These are phyloP conservation scores for Helminthosporium solani DNA, from an alignment of 2,329 filamentous ascomycete species.

Conservation along the genomic window DNA sequence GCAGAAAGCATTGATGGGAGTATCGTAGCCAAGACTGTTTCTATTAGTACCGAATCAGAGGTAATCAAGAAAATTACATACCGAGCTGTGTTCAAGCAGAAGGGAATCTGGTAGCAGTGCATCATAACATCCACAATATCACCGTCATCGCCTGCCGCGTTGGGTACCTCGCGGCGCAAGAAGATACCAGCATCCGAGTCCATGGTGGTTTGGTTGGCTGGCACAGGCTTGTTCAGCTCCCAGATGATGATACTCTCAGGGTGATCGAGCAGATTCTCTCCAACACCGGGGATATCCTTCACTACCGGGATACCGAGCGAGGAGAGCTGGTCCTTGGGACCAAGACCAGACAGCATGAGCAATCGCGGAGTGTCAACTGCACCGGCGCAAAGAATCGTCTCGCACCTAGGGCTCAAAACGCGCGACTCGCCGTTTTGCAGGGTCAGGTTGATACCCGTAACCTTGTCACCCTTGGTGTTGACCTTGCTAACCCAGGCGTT, in stretches of 20 bases:
- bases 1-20: slow-evolving; percentile 77
- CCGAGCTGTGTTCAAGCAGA: slow-evolving; percentile 80
- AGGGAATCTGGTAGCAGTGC: slow-evolving; percentile 96
- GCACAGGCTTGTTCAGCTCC: slow-evolving; percentile 78
- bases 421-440: slow-evolving; percentile 60
- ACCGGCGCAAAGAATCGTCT: slow-evolving; percentile 78
- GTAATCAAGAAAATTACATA: slow-evolving; percentile 18
- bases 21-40: slow-evolving; percentile 65
- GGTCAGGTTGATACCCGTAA: slow-evolving; percentile 71
- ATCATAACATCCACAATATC: slow-evolving; percentile 87
- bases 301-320: slow-evolving; percentile 55
- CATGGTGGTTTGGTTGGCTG: slow-evolving; percentile 81
- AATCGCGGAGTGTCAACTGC: slow-evolving; percentile 77
- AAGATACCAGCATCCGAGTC: slow-evolving; percentile 89
- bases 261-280: slow-evolving; percentile 65
- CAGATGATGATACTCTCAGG: slow-evolving; percentile 68
- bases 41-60: slow-evolving; percentile 1
- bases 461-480: slow-evolving; percentile 68
- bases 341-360: slow-evolving; percentile 55
- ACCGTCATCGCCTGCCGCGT: slow-evolving; percentile 69
- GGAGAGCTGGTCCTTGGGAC: slow-evolving; percentile 50
- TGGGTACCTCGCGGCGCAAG: slow-evolving; percentile 71
- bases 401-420: slow-evolving; percentile 62
- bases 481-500: slow-evolving; percentile 85
- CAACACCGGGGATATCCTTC: slow-evolving; percentile 61